Percentiles rank a stretch among this genome's conserved stretches.
These are phyloP conservation scores for Verticillium klebahnii DNA, from an alignment of 2,329 filamentous ascomycete genomes.

Conservation along the genomic window DNA sequence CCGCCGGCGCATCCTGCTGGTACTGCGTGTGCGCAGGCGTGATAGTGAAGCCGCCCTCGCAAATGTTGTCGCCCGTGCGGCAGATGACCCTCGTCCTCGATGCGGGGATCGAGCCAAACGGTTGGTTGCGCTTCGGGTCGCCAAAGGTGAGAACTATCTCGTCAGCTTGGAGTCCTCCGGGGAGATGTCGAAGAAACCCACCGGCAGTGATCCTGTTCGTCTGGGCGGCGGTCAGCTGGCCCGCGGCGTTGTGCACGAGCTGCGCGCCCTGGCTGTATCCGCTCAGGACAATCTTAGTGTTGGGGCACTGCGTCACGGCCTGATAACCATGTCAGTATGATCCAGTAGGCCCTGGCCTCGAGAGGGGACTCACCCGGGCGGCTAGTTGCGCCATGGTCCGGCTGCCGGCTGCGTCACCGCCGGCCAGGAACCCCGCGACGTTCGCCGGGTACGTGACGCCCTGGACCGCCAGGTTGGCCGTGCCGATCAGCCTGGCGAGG, in stretches of 20 bases:
- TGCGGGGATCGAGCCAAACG: not conserved
- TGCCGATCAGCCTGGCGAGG: constrained; percentile 34
- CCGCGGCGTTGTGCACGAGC: constrained; percentile 39
- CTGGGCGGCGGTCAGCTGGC: constrained; percentile 27
- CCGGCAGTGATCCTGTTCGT: constrained; percentile 21
- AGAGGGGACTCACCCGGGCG: not conserved
- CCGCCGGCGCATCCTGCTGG: constrained; percentile 20
- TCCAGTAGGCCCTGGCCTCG: not conserved
- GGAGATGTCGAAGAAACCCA: constrained; percentile 4
- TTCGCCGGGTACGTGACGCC: constrained; percentile 48
- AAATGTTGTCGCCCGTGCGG: constrained; percentile 26
- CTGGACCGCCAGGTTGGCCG: constrained; percentile 42
- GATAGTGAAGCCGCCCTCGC: constrained; percentile 20
- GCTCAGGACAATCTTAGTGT: constrained; percentile 39
- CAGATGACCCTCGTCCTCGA: constrained; percentile 20
- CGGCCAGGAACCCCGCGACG: constrained; percentile 37
- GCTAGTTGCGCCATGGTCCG: constrained; percentile 28
- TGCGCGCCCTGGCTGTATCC: constrained; percentile 39
- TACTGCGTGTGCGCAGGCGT: constrained; percentile 21
- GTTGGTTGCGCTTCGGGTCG: constrained; percentile 6
- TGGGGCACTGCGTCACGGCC: constrained; percentile 35
- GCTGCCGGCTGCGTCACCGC: constrained; percentile 39
- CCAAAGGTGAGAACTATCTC: constrained; percentile 13
- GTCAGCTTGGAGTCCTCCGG: constrained; percentile 3
- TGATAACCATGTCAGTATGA: constrained; percentile 16